Evolutionary conservation across 345 rosid genomes (phyloP).

Genomic region (Angophora floribunda): DNA sequence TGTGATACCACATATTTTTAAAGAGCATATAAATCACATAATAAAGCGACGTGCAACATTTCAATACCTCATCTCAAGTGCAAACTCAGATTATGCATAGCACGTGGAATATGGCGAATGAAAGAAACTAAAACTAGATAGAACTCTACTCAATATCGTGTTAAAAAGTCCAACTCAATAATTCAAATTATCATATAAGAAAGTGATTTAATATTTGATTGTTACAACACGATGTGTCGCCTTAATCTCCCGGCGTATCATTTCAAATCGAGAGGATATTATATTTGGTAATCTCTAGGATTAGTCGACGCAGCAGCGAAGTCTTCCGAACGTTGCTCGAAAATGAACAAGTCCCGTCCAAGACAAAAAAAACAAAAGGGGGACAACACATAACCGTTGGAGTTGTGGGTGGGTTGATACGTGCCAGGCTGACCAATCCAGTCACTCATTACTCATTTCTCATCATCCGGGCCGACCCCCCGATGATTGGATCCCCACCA

Average conservation of each 20-base stretch:
- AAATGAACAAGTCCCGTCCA: neutral
- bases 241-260: neutral
- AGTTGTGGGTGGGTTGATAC: neutral
- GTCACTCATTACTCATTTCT: neutral
- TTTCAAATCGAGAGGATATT: neutral
- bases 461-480: neutral
- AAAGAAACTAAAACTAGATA: rapidly evolving
- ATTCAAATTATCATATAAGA: rapidly evolving
- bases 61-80: neutral
- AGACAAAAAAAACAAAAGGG: neutral
- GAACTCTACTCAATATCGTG: rapidly evolving
- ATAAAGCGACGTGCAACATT: rapidly evolving
- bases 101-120: rapidly evolving
- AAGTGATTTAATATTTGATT: neutral
- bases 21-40: rapidly evolving
- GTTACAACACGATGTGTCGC: neutral
- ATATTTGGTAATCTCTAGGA: neutral
- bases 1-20: rapidly evolving
- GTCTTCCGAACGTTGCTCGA: neutral
- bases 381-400: neutral
- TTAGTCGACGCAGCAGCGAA: neutral
- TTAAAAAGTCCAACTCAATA: no score
- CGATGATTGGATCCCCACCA: neutral
- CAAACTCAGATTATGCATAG: rapidly evolving
- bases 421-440: neutral